Evolutionary conservation across 176 grass and related monocot species (phyloP).

Genomic region (Cenchrus americanus): DNA sequence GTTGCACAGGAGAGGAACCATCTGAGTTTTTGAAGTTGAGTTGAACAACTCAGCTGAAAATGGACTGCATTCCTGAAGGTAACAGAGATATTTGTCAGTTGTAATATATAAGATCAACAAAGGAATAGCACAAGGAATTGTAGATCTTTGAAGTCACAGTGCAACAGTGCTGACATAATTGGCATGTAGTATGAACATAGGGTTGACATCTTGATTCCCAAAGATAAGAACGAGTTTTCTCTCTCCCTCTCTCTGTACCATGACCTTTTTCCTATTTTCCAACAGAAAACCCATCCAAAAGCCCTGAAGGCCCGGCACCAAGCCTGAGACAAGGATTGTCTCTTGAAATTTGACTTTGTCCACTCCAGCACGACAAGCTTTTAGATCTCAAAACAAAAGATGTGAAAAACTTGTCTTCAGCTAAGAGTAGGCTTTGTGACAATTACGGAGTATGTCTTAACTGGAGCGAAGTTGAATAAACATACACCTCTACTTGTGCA

Average conservation of each 20-base stretch:
- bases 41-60: slow-evolving; percentile 74
- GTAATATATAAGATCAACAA: background rate
- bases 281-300: background rate
- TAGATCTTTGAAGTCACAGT: background rate
- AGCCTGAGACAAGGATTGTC: background rate
- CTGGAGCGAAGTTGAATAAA: background rate
- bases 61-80: slow-evolving; percentile 74
- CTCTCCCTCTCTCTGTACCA: background rate
- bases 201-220: background rate
- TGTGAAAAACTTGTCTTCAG: background rate
- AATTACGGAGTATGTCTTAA: background rate
- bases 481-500: slow-evolving; percentile 17
- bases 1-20: slow-evolving; percentile 75
- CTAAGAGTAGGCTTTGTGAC: background rate
- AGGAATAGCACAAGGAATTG: background rate
- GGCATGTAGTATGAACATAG: background rate
- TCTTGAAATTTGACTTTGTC: background rate
- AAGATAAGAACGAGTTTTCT: background rate
- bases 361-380: background rate
- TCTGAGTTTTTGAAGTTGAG: slow-evolving; percentile 42
- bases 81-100: background rate
- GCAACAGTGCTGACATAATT: background rate
- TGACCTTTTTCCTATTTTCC: background rate
- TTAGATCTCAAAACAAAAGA: background rate
- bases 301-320: background rate